phyloP scores from a whole-genome alignment of 139 green algal genomes.

The Eudorina sp. region DNA sequence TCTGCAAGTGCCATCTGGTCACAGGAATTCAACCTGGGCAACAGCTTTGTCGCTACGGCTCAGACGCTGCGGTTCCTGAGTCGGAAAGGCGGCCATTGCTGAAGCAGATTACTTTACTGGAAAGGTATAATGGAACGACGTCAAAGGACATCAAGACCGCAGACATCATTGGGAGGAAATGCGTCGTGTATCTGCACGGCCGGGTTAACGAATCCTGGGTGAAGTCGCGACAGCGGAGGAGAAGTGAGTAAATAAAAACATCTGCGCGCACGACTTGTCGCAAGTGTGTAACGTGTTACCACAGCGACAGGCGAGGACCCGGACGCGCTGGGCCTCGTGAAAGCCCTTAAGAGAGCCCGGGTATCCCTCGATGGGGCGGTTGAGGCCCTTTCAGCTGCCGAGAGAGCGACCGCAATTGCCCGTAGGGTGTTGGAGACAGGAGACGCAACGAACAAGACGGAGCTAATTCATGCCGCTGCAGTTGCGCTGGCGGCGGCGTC shows the following conservation, averaged over 20 bases:
- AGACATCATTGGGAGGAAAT: background rate
- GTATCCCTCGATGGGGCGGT: background rate
- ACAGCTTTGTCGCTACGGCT: background rate
- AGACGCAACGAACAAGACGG: background rate
- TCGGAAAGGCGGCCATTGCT: background rate
- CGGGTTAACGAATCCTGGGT: background rate
- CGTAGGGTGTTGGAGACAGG: background rate
- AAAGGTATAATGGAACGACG: background rate
- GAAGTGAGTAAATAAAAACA: background rate
- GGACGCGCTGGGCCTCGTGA: background rate
- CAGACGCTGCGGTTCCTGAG: background rate
- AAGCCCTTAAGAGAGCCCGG: background rate
- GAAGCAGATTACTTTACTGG: background rate
- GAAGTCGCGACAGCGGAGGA: background rate
- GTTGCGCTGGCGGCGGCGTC: too few species aligned
- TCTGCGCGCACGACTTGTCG: background rate
- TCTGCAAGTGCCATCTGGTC: background rate
- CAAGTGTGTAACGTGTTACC: background rate
- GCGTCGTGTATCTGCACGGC: background rate
- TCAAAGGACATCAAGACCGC: background rate
- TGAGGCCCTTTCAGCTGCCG: background rate
- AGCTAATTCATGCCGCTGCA: background rate
- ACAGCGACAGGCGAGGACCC: background rate
- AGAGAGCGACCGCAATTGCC: background rate
- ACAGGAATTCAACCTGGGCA: background rate